Percentiles rank a stretch among this genome's conserved stretches.
Evolutionary conservation across 768 basidiomycete species (phyloP).

Genomic region (Termitomyces sp.): DNA sequence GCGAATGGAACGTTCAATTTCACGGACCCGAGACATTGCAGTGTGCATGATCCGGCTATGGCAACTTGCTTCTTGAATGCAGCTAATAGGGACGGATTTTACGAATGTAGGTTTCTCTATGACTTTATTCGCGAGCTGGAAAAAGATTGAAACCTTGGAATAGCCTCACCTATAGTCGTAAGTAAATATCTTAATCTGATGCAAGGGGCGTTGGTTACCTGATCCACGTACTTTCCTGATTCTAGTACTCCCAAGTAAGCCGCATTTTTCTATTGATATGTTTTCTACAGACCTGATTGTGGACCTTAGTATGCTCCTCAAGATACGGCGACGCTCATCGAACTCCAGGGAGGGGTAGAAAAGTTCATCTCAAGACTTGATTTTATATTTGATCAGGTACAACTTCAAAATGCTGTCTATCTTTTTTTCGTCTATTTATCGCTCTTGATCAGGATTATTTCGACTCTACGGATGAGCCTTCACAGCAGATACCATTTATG

Average conservation of each 20-base stretch:
- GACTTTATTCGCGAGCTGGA: background rate
- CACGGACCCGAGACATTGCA: slow-evolving; percentile 65
- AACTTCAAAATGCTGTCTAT: background rate
- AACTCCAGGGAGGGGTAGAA: slow-evolving; percentile 52
- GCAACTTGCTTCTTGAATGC: slow-evolving; percentile 59
- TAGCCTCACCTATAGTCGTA: slow-evolving; percentile 53
- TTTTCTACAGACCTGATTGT: background rate
- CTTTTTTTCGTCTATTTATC: background rate
- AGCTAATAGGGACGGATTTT: slow-evolving; percentile 53
- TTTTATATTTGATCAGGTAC: slow-evolving; percentile 51
- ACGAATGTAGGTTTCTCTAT: slow-evolving; percentile 34
- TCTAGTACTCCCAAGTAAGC: slow-evolving; percentile 49
- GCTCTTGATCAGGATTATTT: slow-evolving; percentile 40
- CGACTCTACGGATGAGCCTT: slow-evolving; percentile 59
- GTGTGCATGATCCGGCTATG: slow-evolving; percentile 50
- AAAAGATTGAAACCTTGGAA: background rate
- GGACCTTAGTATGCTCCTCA: slow-evolving; percentile 53
- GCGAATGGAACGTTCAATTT: slow-evolving; percentile 54
- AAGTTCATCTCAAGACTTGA: slow-evolving; percentile 51
- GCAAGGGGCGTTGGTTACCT: background rate
- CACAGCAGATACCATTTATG: slow-evolving; percentile 66
- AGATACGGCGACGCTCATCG: slow-evolving; percentile 55
- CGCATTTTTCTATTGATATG: background rate
- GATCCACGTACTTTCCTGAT: background rate
- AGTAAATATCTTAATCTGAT: slow-evolving; percentile 11